Evolutionary conservation across 805 yeast genomes (phyloP).

Genomic region (Candida ficus): DNA sequence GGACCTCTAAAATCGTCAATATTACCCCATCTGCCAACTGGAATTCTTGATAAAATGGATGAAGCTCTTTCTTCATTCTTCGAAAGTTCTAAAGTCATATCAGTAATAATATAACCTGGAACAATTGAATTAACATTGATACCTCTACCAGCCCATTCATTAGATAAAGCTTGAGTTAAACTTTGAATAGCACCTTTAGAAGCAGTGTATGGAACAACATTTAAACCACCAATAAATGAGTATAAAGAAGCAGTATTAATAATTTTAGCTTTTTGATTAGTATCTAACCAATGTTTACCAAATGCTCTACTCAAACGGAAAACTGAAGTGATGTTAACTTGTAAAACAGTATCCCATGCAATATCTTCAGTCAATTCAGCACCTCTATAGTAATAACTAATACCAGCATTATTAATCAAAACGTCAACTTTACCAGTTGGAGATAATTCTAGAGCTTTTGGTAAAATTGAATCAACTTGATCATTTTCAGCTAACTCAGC

Average conservation of each 20-base stretch:
- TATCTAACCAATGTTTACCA: slow-evolving; percentile 58
- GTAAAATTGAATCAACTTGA: slow-evolving; percentile 23
- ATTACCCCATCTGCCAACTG: slow-evolving; percentile 43
- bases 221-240: slow-evolving; percentile 20
- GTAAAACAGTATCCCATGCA: slow-evolving; percentile 66
- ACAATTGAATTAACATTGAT: slow-evolving; percentile 44
- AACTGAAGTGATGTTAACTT: slow-evolving; percentile 71
- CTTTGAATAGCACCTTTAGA: slow-evolving; percentile 85
- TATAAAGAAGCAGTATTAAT: slow-evolving; percentile 79
- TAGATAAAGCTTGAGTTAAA: slow-evolving; percentile 66
- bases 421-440: slow-evolving; percentile 60
- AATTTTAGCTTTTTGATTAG: slow-evolving; percentile 55
- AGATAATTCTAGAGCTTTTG: slow-evolving; percentile 51
- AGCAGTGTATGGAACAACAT: slow-evolving; percentile 67
- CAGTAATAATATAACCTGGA: slow-evolving; percentile 46
- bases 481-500: slow-evolving; percentile 21
- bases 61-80: slow-evolving; percentile 24
- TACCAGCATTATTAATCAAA: slow-evolving; percentile 85
- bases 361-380: slow-evolving; percentile 28
- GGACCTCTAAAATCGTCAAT: slow-evolving; percentile 53
- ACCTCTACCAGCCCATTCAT: slow-evolving; percentile 41
- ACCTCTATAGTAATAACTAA: slow-evolving; percentile 63
- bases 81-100: slow-evolving; percentile 33
- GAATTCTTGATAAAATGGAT: slow-evolving; percentile 24
- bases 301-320: slow-evolving; percentile 71